Evolutionary conservation across 106 monocot genomes (phyloP), one percentile per base, ranked within the genome.

Genomic region (Apostasia shenzhenica): DNA sequence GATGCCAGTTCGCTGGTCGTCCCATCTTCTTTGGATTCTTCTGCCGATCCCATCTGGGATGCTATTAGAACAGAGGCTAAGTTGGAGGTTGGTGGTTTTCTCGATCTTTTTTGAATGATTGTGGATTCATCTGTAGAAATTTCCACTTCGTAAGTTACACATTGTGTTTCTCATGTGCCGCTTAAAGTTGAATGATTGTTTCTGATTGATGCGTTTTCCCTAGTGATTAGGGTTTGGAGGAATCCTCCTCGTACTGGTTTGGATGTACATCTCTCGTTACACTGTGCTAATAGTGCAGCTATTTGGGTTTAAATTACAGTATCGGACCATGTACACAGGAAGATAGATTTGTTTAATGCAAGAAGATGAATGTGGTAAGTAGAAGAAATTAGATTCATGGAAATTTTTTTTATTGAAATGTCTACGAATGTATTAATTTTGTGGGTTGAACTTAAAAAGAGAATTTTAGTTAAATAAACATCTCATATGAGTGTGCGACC

Each of bases 1-100:
- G 81, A 75, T 47, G 45, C 70, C 37, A 46, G 57, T 39, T 70
- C 84, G 39, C 54, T 48, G 41, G 57, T 54, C 8, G 77, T 75
- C 14, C 74, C 75, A 9, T 66, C 67, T 3, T 66, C 66, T 67
- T 74, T 63, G n/a, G 77, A 78, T 50, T 61, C 75, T 45, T 49
- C 67, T 39, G 67, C 61, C 1, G 84, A 85, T 49, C 78, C 84
- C 13, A 81, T 85, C 46, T 85, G 84, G 84, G 81, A 81, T 44
- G 74, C 81, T 8, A 77, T 85, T 26, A 73, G 70, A 62, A 72
- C 74, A 48, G 84, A 81, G 61, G 84, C 84, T 40, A 85, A 81
- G 62, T 77, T 74, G 59, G 84, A 85, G 84, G 84, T 82, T n/a
- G 2, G 67, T 39, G 5, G 1, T 41, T 52, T 41, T 12, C 9